Base-by-base conservation (phyloP, 164 flowering plant species). In the Magnolia kwangsiensis region DNA sequence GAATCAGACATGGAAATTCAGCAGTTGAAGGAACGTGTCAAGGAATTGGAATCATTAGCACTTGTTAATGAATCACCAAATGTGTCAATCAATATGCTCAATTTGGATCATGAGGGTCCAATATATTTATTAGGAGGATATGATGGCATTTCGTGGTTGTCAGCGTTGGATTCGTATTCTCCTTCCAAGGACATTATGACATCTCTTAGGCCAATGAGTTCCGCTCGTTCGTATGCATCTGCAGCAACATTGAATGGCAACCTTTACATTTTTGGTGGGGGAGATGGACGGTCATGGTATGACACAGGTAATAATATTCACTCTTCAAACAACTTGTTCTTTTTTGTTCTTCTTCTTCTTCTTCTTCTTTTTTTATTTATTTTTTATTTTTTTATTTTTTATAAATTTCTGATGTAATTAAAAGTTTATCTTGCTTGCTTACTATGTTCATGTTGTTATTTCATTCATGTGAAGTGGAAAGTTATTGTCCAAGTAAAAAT, bases 181-280 rank as follows among this genome's bases (percentile, higher is more conserved):
- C 93, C 97, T 76, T 86, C 89, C 9, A 74, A 63, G 7, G 90
- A 89, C 84, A 74, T 81, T 51, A 63, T 88, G 51, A 88, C 79
- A 80, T 80, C 91, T 65, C 85, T 89, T 10, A 80, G 61, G 65
- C 89, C 98, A 73, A 95, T 95, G 98, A 87, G 73, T 77, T 78
- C 73, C 71, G 79, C 69, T 16, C 95, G 98, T 29, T 82, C 93
- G 70, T 84, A 89, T 91, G 89, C 94, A 51, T 70, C 92, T 27
- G 89, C 83, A 70, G 86, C 88, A 70, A 75, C 76, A 58, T 77
- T 91, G 69, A 81, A 89, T 77, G 89, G 78, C 31, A 85, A 86
- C 61, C 76, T 95, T 70, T 93, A 84, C 71, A 85, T 84, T 23
- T 77, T 93, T 80, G 98, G 99, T 72, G 99, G 99, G 77, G 92